Conservation (phyloP, 2,329 filamentous ascomycete genomes). For the Trichoderma koningiopsis region DNA sequence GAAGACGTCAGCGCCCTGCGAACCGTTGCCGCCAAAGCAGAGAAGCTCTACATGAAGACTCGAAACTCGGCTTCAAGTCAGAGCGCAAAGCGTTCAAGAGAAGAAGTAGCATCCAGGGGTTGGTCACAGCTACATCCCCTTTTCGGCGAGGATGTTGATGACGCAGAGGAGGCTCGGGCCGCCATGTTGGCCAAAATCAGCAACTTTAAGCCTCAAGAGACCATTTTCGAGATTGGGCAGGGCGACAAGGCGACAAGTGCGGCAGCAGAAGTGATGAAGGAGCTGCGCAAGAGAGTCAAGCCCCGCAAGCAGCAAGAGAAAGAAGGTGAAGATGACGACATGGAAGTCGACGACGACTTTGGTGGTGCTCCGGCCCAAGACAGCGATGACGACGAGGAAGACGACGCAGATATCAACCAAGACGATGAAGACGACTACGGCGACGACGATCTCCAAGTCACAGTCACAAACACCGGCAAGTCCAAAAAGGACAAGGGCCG, state of each 20-base stretch:
- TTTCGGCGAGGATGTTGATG: slow-evolving; percentile 70
- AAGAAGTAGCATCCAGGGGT: slow-evolving; percentile 67
- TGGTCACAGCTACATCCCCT: slow-evolving; percentile 79
- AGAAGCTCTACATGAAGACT: slow-evolving; percentile 89
- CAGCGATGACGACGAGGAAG: slow-evolving; percentile 26
- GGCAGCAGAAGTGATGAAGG: slow-evolving; percentile 75
- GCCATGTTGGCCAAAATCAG: slow-evolving; percentile 88
- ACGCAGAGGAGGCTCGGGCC: slow-evolving; percentile 71
- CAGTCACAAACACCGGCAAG: slow-evolving; percentile 63
- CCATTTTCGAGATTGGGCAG: slow-evolving; percentile 91
- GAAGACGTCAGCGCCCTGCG: slow-evolving; percentile 72
- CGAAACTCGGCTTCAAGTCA: slow-evolving; percentile 87
- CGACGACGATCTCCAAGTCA: slow-evolving; percentile 69
- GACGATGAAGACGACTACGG: slow-evolving; percentile 57
- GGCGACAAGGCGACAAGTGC: slow-evolving; percentile 64
- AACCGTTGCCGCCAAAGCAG: slow-evolving; percentile 79
- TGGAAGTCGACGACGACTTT: slow-evolving; percentile 39
- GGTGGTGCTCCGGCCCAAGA: slow-evolving; percentile 33
- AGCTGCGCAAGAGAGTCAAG: slow-evolving; percentile 69
- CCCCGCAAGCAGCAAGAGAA: slow-evolving; percentile 51
- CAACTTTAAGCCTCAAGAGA: slow-evolving; percentile 86
- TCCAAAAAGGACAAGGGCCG: slow-evolving; percentile 51
- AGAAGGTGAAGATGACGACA: slow-evolving; percentile 42
- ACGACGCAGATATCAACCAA: slow-evolving; percentile 27
- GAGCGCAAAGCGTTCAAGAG: slow-evolving; percentile 84